A percentile compares a stretch with the other conserved stretches of the same genome.
Evolutionary conservation across 352 stramenopile species (phyloP).

Genomic region (Blastocystis sp.): DNA sequence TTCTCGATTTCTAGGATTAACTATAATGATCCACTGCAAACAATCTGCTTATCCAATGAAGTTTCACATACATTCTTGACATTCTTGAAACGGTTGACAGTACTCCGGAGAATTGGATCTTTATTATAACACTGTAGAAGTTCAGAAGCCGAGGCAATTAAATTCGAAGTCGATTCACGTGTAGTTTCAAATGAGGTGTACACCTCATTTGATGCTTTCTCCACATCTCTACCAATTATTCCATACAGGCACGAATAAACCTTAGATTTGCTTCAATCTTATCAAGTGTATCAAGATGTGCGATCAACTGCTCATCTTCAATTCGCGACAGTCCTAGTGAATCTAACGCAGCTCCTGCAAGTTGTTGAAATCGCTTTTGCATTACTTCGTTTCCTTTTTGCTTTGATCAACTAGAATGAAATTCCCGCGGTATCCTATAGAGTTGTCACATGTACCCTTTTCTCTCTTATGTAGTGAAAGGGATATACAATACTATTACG

Average conservation of each 20-base stretch:
- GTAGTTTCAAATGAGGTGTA: conserved; percentile 28
- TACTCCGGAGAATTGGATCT: background rate
- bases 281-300: conserved; percentile 27
- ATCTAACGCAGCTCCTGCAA: conserved; percentile 53
- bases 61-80: background rate
- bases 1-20: conserved; percentile 18
- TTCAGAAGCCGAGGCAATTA: background rate
- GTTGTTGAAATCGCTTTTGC: conserved; percentile 45
- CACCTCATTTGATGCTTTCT: conserved; percentile 51
- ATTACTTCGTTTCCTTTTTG: background rate
- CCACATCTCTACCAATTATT: conserved; percentile 36
- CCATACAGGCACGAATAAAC: background rate
- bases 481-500: no score
- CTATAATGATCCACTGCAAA: background rate
- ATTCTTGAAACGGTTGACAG: conserved; percentile 40
- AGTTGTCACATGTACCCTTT: no score
- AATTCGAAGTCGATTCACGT: background rate
- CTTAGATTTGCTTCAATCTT: background rate
- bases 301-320: conserved; percentile 24
- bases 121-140: conserved; percentile 27
- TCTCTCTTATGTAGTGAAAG: no score
- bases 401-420: no score
- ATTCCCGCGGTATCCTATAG: no score
- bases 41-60: conserved; percentile 32
- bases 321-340: conserved; percentile 39